Conservation (phyloP, 2,329 filamentous ascomycete species). For the Talaromyces sp. region DNA sequence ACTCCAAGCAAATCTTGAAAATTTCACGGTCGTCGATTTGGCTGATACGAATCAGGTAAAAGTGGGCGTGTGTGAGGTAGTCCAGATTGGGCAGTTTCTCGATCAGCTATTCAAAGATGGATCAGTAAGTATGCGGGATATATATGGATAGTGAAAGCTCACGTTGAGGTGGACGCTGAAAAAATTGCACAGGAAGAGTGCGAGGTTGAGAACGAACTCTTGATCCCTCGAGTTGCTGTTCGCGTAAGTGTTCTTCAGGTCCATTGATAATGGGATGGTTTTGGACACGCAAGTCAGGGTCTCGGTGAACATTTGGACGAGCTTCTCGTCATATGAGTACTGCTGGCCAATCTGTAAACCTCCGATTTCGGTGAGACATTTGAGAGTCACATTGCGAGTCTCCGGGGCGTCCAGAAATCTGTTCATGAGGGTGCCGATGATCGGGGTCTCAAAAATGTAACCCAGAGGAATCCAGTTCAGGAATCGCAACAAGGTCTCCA, state of each 20-base stretch:
- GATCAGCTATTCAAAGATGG: constrained; percentile 58
- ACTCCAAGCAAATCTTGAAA: constrained; percentile 98
- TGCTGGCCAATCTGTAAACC: constrained; percentile 76
- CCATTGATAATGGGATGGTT: constrained; percentile 84
- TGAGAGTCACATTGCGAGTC: constrained; percentile 93
- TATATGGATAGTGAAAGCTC: constrained; percentile 19
- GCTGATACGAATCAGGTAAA: constrained; percentile 95
- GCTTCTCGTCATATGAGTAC: constrained; percentile 83
- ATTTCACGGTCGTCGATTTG: constrained; percentile 98
- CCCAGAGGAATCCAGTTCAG: constrained; percentile 98
- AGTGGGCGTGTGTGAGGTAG: constrained; percentile 91
- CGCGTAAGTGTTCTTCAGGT: constrained; percentile 85
- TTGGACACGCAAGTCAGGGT: constrained; percentile 86
- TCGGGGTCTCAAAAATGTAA: constrained; percentile 95
- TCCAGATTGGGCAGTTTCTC: constrained; percentile 94
- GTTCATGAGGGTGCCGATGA: constrained; percentile 89
- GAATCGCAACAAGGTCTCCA: constrained; percentile 92
- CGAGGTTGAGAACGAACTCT: constrained; percentile 95
- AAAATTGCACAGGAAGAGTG: constrained; percentile 94
- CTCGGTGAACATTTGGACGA: constrained; percentile 98
- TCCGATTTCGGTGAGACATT: constrained; percentile 95
- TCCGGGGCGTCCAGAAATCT: constrained; percentile 90
- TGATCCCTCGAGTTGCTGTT: constrained; percentile 89
- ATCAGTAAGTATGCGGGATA: constrained; percentile 10
- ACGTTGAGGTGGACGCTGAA: constrained; percentile 88